These are phyloP conservation scores for Wallacemonas collosoma DNA, from an alignment of 208 protist species.

Conservation along the genomic window DNA sequence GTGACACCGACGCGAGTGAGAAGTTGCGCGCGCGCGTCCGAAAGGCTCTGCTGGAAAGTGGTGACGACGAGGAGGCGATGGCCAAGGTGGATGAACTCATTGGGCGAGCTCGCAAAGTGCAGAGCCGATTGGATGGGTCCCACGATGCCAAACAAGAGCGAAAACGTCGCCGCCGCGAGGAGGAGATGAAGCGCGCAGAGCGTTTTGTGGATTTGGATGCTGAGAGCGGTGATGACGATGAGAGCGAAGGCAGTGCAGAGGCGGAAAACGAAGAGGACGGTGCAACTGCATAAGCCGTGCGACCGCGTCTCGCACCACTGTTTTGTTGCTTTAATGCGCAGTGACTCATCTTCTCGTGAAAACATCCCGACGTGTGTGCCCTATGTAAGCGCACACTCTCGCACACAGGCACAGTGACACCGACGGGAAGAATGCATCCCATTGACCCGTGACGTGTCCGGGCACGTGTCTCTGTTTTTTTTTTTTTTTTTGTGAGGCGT, in stretches of 20 bases:
- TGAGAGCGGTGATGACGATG: slow-evolving; percentile 61
- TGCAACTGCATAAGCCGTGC: too few relatives aligned
- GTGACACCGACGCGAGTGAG: slow-evolving; percentile 55
- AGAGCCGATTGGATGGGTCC: slow-evolving; percentile 67
- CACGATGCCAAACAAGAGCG: slow-evolving; percentile 55
- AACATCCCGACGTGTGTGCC: background rate
- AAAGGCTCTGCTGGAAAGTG: slow-evolving; percentile 41
- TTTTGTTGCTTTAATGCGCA: too few relatives aligned
- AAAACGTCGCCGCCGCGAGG: slow-evolving; percentile 53
- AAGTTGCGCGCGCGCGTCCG: slow-evolving; percentile 58
- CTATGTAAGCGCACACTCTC: too few relatives aligned
- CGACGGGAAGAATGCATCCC: too few relatives aligned
- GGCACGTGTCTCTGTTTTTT: too few relatives aligned
- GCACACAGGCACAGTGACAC: too few relatives aligned
- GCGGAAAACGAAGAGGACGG: slow-evolving; percentile 22
- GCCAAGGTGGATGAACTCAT: slow-evolving; percentile 47
- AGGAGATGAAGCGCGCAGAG: slow-evolving; percentile 29
- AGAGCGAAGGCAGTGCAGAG: slow-evolving; percentile 34
- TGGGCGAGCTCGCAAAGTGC: slow-evolving; percentile 33
- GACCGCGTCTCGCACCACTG: too few relatives aligned
- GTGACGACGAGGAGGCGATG: slow-evolving; percentile 45
- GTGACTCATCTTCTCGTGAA: background rate
- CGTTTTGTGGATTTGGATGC: slow-evolving; percentile 68
- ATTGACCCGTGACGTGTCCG: too few relatives aligned
- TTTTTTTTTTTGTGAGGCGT: too few relatives aligned